Evolutionary conservation across 2,329 filamentous ascomycete genomes (phyloP).

Genomic region (Aspergillus pseudoglaucus): DNA sequence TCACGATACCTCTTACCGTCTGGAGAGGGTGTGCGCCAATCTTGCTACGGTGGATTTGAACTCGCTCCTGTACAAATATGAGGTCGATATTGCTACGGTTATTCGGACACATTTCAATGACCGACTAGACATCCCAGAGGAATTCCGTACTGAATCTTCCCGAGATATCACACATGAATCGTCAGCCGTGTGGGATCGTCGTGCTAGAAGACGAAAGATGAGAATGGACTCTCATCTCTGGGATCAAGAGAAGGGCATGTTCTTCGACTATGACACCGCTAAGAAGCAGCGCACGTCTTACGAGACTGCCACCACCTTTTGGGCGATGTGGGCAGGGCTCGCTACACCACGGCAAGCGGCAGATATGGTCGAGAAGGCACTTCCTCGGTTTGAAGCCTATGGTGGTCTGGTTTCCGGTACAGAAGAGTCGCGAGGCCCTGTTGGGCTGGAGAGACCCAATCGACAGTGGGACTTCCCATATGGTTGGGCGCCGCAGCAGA

Average conservation of each 20-base stretch:
- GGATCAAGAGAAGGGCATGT: slow-evolving; percentile 90
- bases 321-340: slow-evolving; percentile 93
- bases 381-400: slow-evolving; percentile 81
- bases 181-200: slow-evolving; percentile 84
- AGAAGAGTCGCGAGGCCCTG: slow-evolving; percentile 73
- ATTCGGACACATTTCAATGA: slow-evolving; percentile 83
- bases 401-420: slow-evolving; percentile 88
- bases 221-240: slow-evolving; percentile 90
- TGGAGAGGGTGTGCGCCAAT: slow-evolving; percentile 81
- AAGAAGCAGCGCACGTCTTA: slow-evolving; percentile 75
- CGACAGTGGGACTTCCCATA: slow-evolving; percentile 98
- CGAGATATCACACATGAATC: slow-evolving; percentile 67
- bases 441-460: slow-evolving; percentile 79
- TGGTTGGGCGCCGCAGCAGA: slow-evolving; percentile 98
- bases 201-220: slow-evolving; percentile 74
- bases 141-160: slow-evolving; percentile 65
- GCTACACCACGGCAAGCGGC: slow-evolving; percentile 81
- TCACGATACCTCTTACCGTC: slow-evolving; percentile 90
- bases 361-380: slow-evolving; percentile 68
- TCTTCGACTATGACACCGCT: slow-evolving; percentile 91
- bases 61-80: slow-evolving; percentile 92
- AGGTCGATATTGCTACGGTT: slow-evolving; percentile 80
- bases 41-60: slow-evolving; percentile 93
- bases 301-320: slow-evolving; percentile 90
- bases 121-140: slow-evolving; percentile 69